These are phyloP conservation scores for Akanthomyces dipterigenus DNA, from an alignment of 2,329 filamentous ascomycete species.

Conservation along the genomic window DNA sequence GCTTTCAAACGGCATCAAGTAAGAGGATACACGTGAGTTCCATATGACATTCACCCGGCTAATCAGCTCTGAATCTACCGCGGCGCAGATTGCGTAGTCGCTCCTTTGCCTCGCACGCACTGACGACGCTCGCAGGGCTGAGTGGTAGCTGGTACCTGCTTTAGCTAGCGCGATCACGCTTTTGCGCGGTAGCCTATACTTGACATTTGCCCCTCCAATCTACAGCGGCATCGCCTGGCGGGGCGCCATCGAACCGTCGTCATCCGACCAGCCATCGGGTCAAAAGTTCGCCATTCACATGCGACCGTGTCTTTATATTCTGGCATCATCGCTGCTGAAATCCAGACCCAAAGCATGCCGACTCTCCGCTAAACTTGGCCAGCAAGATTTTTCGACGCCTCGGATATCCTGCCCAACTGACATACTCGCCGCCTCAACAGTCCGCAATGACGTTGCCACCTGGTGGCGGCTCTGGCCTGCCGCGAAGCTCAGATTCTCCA, in stretches of 20 bases:
- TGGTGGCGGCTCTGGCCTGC: background rate
- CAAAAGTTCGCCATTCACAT: background rate
- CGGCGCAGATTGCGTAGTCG: constrained; percentile 1
- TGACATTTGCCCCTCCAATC: background rate
- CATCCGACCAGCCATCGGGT: background rate
- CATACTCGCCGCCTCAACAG: background rate
- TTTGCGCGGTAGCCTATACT: background rate
- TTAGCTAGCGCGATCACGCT: background rate
- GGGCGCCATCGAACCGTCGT: constrained; percentile 4
- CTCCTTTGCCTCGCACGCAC: background rate
- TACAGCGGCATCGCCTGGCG: constrained; percentile 2
- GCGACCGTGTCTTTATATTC: background rate
- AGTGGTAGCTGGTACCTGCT: background rate
- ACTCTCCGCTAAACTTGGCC: background rate
- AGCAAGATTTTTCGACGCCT: background rate
- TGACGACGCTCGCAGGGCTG: constrained; percentile 11
- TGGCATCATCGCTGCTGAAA: background rate
- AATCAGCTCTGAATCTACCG: background rate
- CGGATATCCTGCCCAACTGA: background rate
- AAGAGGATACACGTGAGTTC: too few species aligned
- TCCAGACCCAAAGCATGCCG: background rate
- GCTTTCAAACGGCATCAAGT: too few species aligned
- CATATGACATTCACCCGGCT: background rate
- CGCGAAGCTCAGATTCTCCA: constrained; percentile 47
- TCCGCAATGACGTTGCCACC: background rate